Evolutionary conservation across 2,329 filamentous ascomycete species (phyloP).

Genomic region (Cyclaneusma minus): DNA sequence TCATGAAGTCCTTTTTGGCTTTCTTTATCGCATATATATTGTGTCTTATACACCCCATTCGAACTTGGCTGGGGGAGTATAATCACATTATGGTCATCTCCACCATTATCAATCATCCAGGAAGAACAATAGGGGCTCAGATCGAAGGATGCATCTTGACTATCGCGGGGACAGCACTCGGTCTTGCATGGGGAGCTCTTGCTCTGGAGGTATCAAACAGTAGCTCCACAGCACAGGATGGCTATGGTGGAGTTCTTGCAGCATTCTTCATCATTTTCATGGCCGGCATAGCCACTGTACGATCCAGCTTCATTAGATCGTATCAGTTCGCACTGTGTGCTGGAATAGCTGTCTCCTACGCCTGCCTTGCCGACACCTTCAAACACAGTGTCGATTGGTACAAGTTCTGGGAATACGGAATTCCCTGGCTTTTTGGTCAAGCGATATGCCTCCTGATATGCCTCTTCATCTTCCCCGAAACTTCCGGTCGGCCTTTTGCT

Average conservation of each 20-base stretch:
- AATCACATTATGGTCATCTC: constrained; percentile 40
- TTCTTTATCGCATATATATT: constrained; percentile 39
- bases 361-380: constrained; percentile 33
- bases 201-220: constrained; percentile 37
- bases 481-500: constrained; percentile 36
- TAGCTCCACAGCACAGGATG: constrained; percentile 26
- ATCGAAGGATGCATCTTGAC: constrained; percentile 38
- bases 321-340: constrained; percentile 39
- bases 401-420: constrained; percentile 34
- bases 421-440: constrained; percentile 40
- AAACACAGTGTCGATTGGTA: constrained; percentile 27
- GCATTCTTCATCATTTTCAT: constrained; percentile 38
- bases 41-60: constrained; percentile 32
- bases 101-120: constrained; percentile 40
- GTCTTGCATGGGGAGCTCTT: constrained; percentile 38
- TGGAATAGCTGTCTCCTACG: constrained; percentile 38
- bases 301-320: constrained; percentile 38
- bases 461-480: constrained; percentile 33
- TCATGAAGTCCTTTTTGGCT: constrained; percentile 37
- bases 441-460: constrained; percentile 34
- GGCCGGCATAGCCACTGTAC: constrained; percentile 31
- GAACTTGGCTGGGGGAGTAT: constrained; percentile 35
- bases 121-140: constrained; percentile 38
- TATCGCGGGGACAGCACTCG: constrained; percentile 34
- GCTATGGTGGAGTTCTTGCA: constrained; percentile 39